These are phyloP conservation scores for Diutina ranongensis DNA, from an alignment of 1,139 yeast genomes.

Conservation along the genomic window DNA sequence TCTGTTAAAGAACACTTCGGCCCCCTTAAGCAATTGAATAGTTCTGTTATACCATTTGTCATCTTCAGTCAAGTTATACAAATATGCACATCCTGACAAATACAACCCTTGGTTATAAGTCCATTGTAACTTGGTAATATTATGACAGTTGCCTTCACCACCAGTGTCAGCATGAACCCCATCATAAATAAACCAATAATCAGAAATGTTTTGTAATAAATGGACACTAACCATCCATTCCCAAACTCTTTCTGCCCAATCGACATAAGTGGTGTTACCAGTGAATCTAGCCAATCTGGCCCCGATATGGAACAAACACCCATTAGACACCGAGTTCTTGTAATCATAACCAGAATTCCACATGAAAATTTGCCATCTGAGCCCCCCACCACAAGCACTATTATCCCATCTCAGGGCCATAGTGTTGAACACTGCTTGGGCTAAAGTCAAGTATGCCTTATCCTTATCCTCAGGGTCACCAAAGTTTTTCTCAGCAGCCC, in stretches of 20 bases:
- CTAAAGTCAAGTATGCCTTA: conserved; percentile 51
- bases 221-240: conserved; percentile 45
- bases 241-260: conserved; percentile 57
- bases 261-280: conserved; percentile 46
- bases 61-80: conserved; percentile 55
- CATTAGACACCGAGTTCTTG: conserved; percentile 71
- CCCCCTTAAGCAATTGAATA: conserved; percentile 37
- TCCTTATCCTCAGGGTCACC: neutral
- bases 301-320: conserved; percentile 64
- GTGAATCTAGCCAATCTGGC: conserved; percentile 72
- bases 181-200: conserved; percentile 44
- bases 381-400: conserved; percentile 56
- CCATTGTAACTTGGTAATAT: conserved; percentile 48
- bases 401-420: conserved; percentile 71
- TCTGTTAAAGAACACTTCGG: conserved; percentile 31
- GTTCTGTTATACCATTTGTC: conserved; percentile 47
- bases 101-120: conserved; percentile 71
- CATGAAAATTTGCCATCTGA: conserved; percentile 77
- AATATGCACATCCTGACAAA: conserved; percentile 60
- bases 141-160: conserved; percentile 10
- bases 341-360: conserved; percentile 71
- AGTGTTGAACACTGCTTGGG: conserved; percentile 68
- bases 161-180: conserved; percentile 43
- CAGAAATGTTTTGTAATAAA: conserved; percentile 17
- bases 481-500: conserved; percentile 8